Evolutionary conservation across 257 asterid genomes (phyloP), one percentile per base, ranked within the genome.

Genomic region (Solanum bulbocastanum): DNA sequence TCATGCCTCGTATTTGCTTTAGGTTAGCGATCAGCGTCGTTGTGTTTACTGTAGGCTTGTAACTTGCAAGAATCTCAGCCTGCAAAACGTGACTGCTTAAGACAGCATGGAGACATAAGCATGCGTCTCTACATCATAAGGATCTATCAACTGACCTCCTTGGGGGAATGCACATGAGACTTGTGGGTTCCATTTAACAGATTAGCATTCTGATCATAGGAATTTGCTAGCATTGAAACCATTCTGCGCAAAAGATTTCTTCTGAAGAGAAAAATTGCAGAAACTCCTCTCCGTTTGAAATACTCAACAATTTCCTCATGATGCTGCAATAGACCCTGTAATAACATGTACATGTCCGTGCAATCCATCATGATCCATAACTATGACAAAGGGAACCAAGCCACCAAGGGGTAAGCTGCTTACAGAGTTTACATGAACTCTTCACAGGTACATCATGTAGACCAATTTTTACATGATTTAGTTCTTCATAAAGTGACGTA

Each of bases 141-240:
- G 68, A 81, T 30, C 11, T 46, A 46, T 46, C 42, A 36, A 87
- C 68, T 85, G 71, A 97, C 99, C 98, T 96, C 99, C 32, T 88
- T 89, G 52, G 94, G 88, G 10, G 98, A 94, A 91, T 97, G 99
- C 84, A 95, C 98, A 66, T 97, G 99, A 40, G 99, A 97, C 89
- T 96, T 97, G 93, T 97, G 98, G 30, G 98, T 97, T 90, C 99
- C 99, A 66, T 97, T 97, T n/a, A 96, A 89, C 78, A 89, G 92
- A 93, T 95, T 97, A 86, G 98, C 94, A 85, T 91, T 91, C 88
- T 93, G 98, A 92, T 97, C 99, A 74, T 95, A 96, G 36, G 98
- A 93, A 91, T 97, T 97, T 73, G 98, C 98, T 23, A 96, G 95
- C 39, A 97, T 92, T 46, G 99, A 97, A 79, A 97, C 87, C 98